Base-by-base conservation (phyloP, 192 early-diverging fungal species). In the Geranomyces michiganensis region DNA sequence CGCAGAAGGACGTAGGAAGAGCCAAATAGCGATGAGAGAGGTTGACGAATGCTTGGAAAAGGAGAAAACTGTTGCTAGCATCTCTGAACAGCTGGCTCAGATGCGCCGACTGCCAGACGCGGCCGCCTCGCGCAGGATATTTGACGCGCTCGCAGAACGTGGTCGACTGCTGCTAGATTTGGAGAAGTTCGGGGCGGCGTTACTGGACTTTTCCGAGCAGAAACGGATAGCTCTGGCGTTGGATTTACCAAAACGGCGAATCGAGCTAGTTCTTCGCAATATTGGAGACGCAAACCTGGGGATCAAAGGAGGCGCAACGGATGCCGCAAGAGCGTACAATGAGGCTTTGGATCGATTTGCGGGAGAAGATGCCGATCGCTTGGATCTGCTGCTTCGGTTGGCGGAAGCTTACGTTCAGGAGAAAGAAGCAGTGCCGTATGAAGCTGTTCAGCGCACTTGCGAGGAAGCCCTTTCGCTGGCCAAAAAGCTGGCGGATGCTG, bases 201-300 rank as follows among this genome's bases (percentile, higher is more conserved):
- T 73, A 13, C 30, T 53, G 26, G 71, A 73, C 44, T 66, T 65
- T 33, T 24, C 51, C 7, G 71, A 65, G 63, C 63, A 73, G 31
- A 49, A 56, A 2, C 46, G 53, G 19, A 48, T 73, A 0, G 63
- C 56, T 26, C 47, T 21, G 12, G 48, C 15, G 1, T 46, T 74
- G 51, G 51, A 68, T 22, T 17, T 74, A 29, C 30, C 53, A 1
- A 74, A 67, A 44, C 55, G 15, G 22, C 64, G 21, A n/a, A 21
- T 67, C 19, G 71, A 66, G 22, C 31, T 55, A 26, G 24, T 73
- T 13, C 41, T 73, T 26, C 15, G 19, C 26, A 45, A 64, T 32
- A 24, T 73, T 9, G 71, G 70, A 49, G 51, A 30, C 14, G 17
- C 4, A 17, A 15, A 55, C 26, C 12, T 27, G 47, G 66, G 8